Base-by-base conservation (phyloP, 257 asterid genomes). In the Plantago elongata region DNA sequence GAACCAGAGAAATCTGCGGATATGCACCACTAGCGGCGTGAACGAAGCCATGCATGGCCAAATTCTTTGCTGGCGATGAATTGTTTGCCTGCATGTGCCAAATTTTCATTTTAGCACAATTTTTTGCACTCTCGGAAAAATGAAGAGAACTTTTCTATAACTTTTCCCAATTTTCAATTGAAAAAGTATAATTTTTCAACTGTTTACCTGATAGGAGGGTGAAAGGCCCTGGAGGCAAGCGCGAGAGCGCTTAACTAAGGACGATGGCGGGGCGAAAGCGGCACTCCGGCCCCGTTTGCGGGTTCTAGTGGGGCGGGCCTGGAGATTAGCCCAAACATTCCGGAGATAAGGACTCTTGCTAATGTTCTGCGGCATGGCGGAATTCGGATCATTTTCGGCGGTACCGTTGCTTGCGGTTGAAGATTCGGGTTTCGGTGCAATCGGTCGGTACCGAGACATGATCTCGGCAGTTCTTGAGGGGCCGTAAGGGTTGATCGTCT, bases 381-480 rank as follows among this genome's bases (percentile, higher is more conserved):
- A 40, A 30, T 42, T 51, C 18, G 43, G 52, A 27, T 70, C 77
- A 1, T 11, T 40, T 0, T 76, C 77, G 8, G 45, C 3, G 57
- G 80, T 10, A 45, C 3, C 16, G 56, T 45, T 48, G 9, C 61
- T 11, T 17, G 46, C 15, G 6, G 66, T 45, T 0, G 81, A 67
- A 16, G 78, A 9, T 27, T 84, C 90, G 0, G 99, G 99, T 55
- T 84, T 92, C 9, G 99, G 99, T 6, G 97, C 97, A 5, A 92
- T 92, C 0, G 99, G 99, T 65, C 97, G 67, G 58, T 89, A 92
- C 8, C 96, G 49, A 7, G 97, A 85, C 96, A 92, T 86, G 77
- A 92, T 92, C 60, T 89, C 90, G 11, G 97, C 99, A 7, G 99
- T 89, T 45, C 78, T 77, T 38, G 89, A 77, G 3, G 91, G 58